Evolutionary conservation across 768 basidiomycete genomes (phyloP).

Genomic region (Pleurotus salmoneostramineus): DNA sequence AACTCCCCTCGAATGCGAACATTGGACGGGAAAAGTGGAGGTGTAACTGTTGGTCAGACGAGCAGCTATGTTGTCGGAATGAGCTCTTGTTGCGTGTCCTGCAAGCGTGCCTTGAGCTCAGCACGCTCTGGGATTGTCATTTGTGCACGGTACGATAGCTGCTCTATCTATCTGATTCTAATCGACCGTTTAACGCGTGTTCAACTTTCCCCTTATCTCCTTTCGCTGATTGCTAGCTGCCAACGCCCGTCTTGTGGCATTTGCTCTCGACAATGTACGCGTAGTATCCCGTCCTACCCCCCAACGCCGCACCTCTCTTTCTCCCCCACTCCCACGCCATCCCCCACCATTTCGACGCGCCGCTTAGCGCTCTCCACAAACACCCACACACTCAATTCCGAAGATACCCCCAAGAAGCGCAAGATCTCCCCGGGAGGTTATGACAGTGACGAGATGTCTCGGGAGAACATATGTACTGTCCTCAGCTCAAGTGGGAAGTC

Average conservation of each 20-base stretch:
- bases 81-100: too few species aligned
- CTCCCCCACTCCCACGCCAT: slow-evolving; percentile 29
- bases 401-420: not conserved
- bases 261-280: slow-evolving; percentile 42
- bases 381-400: slow-evolving; percentile 22
- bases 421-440: not conserved
- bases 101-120: too few species aligned
- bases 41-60: too few species aligned
- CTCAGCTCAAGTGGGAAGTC: not conserved
- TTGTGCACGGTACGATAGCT: too few species aligned
- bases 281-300: slow-evolving; percentile 27
- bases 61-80: too few species aligned
- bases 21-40: too few species aligned
- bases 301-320: slow-evolving; percentile 35
- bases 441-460: not conserved
- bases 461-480: not conserved
- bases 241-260: slow-evolving; percentile 34
- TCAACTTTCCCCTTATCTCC: too few species aligned
- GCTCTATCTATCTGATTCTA: too few species aligned
- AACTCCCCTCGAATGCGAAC: too few species aligned
- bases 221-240: too few species aligned
- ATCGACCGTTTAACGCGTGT: too few species aligned
- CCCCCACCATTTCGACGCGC: slow-evolving; percentile 23
- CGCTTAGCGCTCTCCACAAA: slow-evolving; percentile 23
- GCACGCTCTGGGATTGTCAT: too few species aligned